Conservation (phyloP, 2,329 filamentous ascomycete species). For the Penicillium sp. region DNA sequence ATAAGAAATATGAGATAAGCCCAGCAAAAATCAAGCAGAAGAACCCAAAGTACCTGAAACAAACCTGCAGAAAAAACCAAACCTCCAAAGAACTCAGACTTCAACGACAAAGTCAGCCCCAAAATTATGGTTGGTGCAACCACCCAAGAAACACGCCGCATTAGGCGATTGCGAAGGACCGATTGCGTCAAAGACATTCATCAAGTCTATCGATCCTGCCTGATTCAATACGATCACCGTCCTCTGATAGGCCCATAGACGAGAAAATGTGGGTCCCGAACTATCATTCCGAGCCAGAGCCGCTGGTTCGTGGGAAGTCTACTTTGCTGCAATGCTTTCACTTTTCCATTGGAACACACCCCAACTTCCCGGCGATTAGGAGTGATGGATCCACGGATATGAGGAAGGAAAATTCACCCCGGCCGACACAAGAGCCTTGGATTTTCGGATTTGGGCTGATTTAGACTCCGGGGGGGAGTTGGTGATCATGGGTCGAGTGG, state of each 20-base stretch:
- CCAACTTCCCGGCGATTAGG: no score
- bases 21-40: no score
- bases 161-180: conserved; percentile 3
- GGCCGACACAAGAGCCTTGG: no score
- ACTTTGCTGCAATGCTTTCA: no score
- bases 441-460: not conserved
- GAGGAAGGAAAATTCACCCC: not conserved
- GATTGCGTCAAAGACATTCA: conserved; percentile 21
- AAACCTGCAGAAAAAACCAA: no score
- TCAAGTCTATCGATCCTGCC: not conserved
- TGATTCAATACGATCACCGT: not conserved
- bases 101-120: not conserved
- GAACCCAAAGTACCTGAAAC: no score
- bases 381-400: no score
- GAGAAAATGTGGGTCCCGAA: not conserved
- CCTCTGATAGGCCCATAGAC: not conserved
- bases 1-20: no score
- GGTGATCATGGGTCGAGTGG: no score
- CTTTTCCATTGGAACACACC: no score
- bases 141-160: not conserved
- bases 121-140: conserved; percentile 1
- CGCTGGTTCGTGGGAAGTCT: not conserved
- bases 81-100: no score
- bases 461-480: not conserved
- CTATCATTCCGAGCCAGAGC: not conserved